These are phyloP conservation scores for Berberis vulgaris DNA, from an alignment of 164 flowering plant genomes.

Conservation along the genomic window DNA sequence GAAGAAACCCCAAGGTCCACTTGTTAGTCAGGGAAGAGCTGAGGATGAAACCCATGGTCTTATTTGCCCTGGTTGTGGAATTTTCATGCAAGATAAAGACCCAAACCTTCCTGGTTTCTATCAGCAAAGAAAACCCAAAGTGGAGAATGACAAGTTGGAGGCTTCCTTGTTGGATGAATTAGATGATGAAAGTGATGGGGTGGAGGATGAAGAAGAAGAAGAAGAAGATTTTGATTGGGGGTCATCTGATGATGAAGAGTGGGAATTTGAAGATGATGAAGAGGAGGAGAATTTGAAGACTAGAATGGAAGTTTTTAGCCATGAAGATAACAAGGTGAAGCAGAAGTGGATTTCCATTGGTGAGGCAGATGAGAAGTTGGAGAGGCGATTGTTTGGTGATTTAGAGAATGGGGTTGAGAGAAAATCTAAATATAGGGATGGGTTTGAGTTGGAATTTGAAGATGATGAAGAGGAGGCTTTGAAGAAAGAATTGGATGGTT, in stretches of 20 bases:
- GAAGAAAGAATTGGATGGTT: conserved; percentile 59
- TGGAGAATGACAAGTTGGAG: neutral
- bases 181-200: neutral
- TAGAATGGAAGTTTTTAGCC: neutral
- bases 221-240: neutral
- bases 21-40: conserved; percentile 85
- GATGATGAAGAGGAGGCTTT: conserved; percentile 42
- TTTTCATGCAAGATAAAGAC: conserved; percentile 85
- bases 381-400: conserved; percentile 3
- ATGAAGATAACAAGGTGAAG: conserved; percentile 3
- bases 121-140: conserved; percentile 23
- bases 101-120: conserved; percentile 82
- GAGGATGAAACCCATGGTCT: conserved; percentile 58
- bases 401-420: conserved; percentile 24
- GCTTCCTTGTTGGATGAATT: neutral
- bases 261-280: conserved; percentile 9
- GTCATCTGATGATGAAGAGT: conserved; percentile 16
- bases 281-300: conserved; percentile 31
- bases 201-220: neutral
- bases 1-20: conserved; percentile 16
- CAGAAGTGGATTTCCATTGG: neutral
- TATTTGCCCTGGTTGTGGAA: conserved; percentile 96
- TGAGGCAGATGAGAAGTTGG: too few species aligned
- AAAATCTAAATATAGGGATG: conserved; percentile 29
- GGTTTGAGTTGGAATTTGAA: conserved; percentile 47